Base-by-base conservation (phyloP, 345 rosid species). In the Ricinus communis region DNA sequence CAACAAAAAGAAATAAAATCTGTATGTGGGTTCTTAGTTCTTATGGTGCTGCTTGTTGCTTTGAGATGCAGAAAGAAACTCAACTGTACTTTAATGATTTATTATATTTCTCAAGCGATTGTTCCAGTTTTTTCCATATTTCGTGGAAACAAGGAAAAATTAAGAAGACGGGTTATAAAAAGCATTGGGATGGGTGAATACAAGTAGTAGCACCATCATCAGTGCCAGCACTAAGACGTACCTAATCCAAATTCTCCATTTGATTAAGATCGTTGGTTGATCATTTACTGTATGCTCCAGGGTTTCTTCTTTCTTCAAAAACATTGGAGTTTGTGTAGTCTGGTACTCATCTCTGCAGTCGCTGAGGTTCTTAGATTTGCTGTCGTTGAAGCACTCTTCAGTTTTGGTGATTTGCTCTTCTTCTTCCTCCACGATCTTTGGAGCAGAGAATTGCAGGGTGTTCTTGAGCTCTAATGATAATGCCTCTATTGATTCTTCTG, bases 401-500 rank as follows among this genome's bases (percentile, higher is more conserved):
- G 18, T 24, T 38, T 55, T 57, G 28, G 45, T 49, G 40, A 25
- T 22, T 50, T 28, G 18, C 10, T 56, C 71, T 61, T 72, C 68
- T n/a, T 59, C 56, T 61, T 72, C 68, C 24, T 59, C 56, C 19
- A 8, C 14, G 12, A n/a, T 43, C 61, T 61, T 76, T 50, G 71
- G 77, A 41, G 5, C 78, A 1, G 70, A 18, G 50, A 27, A 52
- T 58, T 58, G 57, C 16, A 33, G 21, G 31, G 19, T 50, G n/a
- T 60, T 77, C 67, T 69, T 58, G 57, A 71, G 68, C 73, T 68
- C 74, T 40, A 41, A 28, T 18, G 80, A 45, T 45, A 68, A 40
- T 21, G 63, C 43, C 41, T 82, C 76, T 6, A 81, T 65, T 52
- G 74, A 56, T 72, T 77, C 86, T 3, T 67, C 78, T 3, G 89